Base-by-base conservation (phyloP, 495 filamentous ascomycete genomes). In the Corynascus novoguineensis region DNA sequence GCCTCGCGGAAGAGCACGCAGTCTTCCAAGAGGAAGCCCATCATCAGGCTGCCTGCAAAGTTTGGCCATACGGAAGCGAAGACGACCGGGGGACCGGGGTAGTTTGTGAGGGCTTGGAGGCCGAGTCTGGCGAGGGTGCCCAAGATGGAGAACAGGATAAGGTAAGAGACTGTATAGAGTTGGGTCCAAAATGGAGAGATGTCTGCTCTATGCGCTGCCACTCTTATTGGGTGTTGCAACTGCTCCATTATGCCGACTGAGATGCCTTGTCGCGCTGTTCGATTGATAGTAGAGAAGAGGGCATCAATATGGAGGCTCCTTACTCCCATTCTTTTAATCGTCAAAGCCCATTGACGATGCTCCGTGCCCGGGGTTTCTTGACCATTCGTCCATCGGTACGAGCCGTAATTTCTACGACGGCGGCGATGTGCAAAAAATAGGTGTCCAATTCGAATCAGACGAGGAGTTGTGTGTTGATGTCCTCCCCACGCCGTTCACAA, bases 31-130 rank as follows among this genome's bases (percentile, higher is more conserved):
- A 98, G 73, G 66, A 95, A 95, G 19, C 93, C 92, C 81, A 98
- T 85, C 44, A 96, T 55, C 0, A 95, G 61, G 54, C 84, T 85
- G 10, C 93, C 93, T n/a, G 73, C 81, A 58, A 96, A 86, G 63
- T 98, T 96, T 42, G 92, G 87, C 93, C 93, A 98, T 29, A 96
- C 71, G 4, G 90, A 84, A 40, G 82, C 75, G 31, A 86, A 89
- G 4, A 84, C 73, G 27, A 92, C 73, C 5, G 91, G 91, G 0
- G 88, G 81, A 21, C 86, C 86, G 10, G 85, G 81, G 71, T 96
- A 97, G 55, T 81, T 82, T 4, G 90, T 92, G 25, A 98, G 72
- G 44, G 87, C 83, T 64, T 92, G 83, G 2, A 97, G 73, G 22
- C 90, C 92, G 0, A 97, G 79, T 10, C 92, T 80, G 11, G 90